Percentiles rank a stretch among this genome's conserved stretches.
Evolutionary conservation across 2,329 filamentous ascomycete species (phyloP).

Genomic region (Catunica adiposa): DNA sequence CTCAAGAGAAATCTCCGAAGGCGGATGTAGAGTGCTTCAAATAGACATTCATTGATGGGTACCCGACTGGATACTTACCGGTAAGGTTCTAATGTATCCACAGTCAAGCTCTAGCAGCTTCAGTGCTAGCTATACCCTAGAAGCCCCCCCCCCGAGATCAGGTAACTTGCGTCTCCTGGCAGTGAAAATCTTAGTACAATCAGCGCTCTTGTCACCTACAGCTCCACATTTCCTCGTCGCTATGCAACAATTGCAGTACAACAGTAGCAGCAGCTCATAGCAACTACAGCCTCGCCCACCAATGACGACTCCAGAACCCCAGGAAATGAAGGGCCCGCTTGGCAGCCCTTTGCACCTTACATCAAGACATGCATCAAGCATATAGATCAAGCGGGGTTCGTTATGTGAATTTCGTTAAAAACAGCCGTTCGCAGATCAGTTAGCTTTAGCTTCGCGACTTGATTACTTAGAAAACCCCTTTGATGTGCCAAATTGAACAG

Average conservation of each 20-base stretch:
- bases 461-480: background rate
- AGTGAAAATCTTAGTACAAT: background rate
- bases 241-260: background rate
- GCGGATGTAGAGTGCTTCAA: conserved; percentile 1
- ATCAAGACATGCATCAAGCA: background rate
- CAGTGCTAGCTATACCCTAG: background rate
- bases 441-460: background rate
- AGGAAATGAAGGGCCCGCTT: background rate
- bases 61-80: background rate
- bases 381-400: background rate
- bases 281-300: background rate
- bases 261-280: background rate
- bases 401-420: background rate
- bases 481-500: background rate
- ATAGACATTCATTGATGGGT: background rate
- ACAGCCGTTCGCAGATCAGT: background rate
- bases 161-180: background rate
- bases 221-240: background rate
- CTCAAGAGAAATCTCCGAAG: background rate
- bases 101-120: background rate
- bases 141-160: background rate
- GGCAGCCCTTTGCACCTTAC: background rate
- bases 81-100: background rate
- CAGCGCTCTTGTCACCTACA: background rate
- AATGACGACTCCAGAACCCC: too few species aligned